phyloP scores from a whole-genome alignment of 2,329 filamentous ascomycete genomes.

The Corynespora cassiicola region DNA sequence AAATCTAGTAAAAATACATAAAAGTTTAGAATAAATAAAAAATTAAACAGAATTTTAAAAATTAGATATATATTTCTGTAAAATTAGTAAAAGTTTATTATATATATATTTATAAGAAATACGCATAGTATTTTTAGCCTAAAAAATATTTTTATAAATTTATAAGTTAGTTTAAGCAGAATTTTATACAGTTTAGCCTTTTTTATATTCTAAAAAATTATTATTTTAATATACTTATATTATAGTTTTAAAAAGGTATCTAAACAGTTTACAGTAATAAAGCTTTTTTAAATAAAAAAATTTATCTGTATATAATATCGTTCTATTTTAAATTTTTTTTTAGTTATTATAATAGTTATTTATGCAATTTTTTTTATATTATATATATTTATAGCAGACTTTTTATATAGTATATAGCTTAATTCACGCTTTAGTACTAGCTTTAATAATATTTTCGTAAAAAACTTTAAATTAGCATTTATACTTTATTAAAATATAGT shows the following conservation, averaged over 20 bases:
- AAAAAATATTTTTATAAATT: constrained; percentile 8
- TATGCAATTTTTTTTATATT: constrained; percentile 1
- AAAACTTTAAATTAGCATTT: too few relatives aligned
- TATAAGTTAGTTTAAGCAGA: constrained; percentile 2
- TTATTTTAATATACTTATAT: constrained; percentile 5
- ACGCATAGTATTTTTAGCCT: constrained; percentile 1
- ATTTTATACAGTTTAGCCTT: constrained; percentile 1
- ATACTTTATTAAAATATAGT: constrained; percentile 6
- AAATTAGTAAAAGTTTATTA: constrained; percentile 3
- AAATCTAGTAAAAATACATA: constrained; percentile 1
- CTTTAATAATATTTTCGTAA: too few relatives aligned
- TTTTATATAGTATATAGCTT: constrained; percentile 3
- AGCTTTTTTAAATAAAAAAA: constrained; percentile 3
- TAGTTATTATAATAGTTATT: constrained; percentile 6
- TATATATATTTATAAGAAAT: constrained; percentile 2
- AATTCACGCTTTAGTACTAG: too few relatives aligned
- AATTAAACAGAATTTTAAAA: constrained; percentile 2
- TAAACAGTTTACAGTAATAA: constrained; percentile 5
- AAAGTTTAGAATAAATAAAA: constrained; percentile 4
- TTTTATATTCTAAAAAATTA: constrained; percentile 1
- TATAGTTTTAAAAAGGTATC: constrained; percentile 2
- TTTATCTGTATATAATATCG: constrained; percentile 4
- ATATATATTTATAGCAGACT: constrained; percentile 7
- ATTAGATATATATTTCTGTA: constrained; percentile 1
- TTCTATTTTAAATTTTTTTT: constrained; percentile 6